Percentiles rank a stretch among this genome's conserved stretches.
phyloP scores from a whole-genome alignment of 441 rosid species.

The Gossypium gossypioides region DNA sequence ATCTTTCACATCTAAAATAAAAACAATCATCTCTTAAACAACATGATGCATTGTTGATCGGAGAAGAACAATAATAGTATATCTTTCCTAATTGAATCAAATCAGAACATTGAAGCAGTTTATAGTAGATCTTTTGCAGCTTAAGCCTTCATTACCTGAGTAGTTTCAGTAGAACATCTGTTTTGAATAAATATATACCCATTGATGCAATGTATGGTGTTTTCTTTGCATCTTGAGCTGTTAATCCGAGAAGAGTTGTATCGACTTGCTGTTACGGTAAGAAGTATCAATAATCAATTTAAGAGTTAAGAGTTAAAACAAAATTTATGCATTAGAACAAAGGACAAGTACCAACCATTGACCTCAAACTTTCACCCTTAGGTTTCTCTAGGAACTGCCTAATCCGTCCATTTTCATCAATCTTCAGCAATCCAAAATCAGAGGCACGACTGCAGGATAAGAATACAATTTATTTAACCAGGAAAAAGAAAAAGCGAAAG shows the following conservation, averaged over 20 bases:
- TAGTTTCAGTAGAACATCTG: constrained; percentile 54
- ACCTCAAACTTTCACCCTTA: constrained; percentile 52
- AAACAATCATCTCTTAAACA: background rate
- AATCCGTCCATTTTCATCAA: constrained; percentile 51
- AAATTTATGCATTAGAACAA: background rate
- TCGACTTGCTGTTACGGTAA: constrained; percentile 44
- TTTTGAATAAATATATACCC: constrained; percentile 75
- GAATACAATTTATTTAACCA: background rate
- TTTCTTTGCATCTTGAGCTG: constrained; percentile 45
- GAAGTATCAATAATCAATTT: constrained; percentile 5
- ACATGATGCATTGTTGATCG: background rate
- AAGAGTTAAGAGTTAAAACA: background rate
- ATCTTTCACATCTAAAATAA: background rate
- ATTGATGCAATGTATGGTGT: constrained; percentile 68
- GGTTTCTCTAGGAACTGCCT: constrained; percentile 68
- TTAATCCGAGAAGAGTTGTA: constrained; percentile 52
- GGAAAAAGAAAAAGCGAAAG: background rate
- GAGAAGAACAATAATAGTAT: background rate
- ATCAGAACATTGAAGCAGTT: background rate
- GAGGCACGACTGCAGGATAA: constrained; percentile 52
- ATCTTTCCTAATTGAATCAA: background rate
- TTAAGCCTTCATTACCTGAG: constrained; percentile 33
- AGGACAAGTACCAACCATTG: constrained; percentile 43
- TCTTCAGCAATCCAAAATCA: constrained; percentile 69
- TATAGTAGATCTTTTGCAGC: constrained; percentile 8